Evolutionary conservation across 2,329 filamentous ascomycete genomes (phyloP).

Genomic region (Sporothrix pseudoabietina): DNA sequence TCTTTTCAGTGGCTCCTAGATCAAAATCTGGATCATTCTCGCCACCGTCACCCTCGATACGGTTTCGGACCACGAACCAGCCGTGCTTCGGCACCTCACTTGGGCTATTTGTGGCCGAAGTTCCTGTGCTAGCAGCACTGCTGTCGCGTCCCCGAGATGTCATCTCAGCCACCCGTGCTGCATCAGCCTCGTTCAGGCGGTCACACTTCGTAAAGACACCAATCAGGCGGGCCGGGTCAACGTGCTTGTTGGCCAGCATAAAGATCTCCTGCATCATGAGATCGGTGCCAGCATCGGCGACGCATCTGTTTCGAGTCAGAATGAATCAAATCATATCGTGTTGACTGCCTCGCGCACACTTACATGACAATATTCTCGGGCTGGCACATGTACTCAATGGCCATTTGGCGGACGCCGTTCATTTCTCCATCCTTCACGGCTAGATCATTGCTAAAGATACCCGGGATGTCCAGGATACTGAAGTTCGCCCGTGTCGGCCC

Average conservation of each 20-base stretch:
- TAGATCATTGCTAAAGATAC: slow-evolving; percentile 6
- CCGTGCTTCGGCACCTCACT: neutral
- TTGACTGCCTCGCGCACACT: neutral
- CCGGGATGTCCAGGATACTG: neutral
- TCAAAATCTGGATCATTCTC: neutral
- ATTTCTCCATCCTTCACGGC: neutral
- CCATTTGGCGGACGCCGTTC: neutral
- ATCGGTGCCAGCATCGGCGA: slow-evolving; percentile 12
- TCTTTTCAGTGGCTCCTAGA: neutral
- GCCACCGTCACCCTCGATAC: neutral
- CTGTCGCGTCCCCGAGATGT: neutral
- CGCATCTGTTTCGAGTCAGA: neutral
- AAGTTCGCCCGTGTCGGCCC: neutral
- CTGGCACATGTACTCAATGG: neutral
- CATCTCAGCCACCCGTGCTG: neutral
- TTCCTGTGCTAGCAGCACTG: neutral
- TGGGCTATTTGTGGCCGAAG: neutral
- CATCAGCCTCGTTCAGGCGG: neutral
- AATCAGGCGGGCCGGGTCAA: slow-evolving; percentile 7
- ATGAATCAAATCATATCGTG: neutral
- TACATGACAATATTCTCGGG: slow-evolving; percentile 1
- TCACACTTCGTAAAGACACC: slow-evolving; percentile 8
- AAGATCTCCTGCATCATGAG: slow-evolving; percentile 23
- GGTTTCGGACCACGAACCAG: slow-evolving; percentile 2
- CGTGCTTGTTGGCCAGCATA: slow-evolving; percentile 5